Evolutionary conservation across 2,329 filamentous ascomycete species (phyloP).

Genomic region (Emmonsiellopsis sp.): DNA sequence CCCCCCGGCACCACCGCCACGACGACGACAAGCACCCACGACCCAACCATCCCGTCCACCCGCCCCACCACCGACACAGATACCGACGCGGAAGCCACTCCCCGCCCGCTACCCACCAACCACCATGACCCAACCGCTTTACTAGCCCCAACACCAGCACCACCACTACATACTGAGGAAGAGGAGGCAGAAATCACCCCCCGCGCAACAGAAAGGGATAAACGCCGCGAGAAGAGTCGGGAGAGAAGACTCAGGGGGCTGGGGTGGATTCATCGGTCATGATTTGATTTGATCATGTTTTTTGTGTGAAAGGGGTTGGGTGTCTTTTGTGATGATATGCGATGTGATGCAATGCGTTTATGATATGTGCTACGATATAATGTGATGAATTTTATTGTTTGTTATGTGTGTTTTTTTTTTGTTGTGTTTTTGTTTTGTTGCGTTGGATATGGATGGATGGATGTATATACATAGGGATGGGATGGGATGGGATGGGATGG

Average conservation of each 20-base stretch:
- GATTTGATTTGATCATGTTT: conserved; percentile 1
- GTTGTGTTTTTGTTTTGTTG: conserved; percentile 8
- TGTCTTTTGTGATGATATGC: too few species aligned
- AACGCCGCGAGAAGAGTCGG: conserved; percentile 1
- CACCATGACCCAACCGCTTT: background rate
- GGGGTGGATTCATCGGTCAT: conserved; percentile 10
- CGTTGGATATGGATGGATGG: too few species aligned
- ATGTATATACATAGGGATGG: too few species aligned
- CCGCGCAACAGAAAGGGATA: conserved; percentile 7
- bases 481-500: too few species aligned
- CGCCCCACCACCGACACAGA: background rate
- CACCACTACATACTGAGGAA: conserved; percentile 3
- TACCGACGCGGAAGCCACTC: conserved; percentile 2
- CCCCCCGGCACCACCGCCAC: background rate
- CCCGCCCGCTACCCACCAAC: conserved; percentile 2
- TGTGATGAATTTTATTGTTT: too few species aligned
- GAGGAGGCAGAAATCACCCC: conserved; percentile 6
- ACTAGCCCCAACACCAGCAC: conserved; percentile 2
- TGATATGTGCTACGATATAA: too few species aligned
- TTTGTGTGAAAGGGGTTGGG: too few species aligned
- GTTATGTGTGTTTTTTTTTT: conserved; percentile 8
- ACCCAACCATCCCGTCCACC: background rate
- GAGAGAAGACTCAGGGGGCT: conserved; percentile 10
- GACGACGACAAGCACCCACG: background rate
- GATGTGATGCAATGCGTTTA: too few species aligned